These are phyloP conservation scores for Trypanosoma cruzi DNA, from an alignment of 208 protist genomes.

Conservation along the genomic window DNA sequence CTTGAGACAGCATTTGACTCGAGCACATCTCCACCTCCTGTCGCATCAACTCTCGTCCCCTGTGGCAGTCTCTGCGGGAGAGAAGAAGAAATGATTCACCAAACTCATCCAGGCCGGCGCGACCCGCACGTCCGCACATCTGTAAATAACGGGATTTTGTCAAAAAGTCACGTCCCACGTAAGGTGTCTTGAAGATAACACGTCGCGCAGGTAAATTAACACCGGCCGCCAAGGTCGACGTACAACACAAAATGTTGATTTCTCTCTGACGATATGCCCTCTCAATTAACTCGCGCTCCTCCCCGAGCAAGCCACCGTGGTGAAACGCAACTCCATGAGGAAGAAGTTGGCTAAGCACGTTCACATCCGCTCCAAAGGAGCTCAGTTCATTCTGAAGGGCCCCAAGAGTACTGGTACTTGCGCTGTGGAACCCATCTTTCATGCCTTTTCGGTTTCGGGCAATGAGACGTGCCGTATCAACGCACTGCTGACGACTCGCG, in stretches of 20 bases:
- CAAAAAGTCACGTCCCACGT: constrained; percentile 68
- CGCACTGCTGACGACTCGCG: constrained; percentile 71
- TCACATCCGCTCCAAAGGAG: constrained; percentile 38
- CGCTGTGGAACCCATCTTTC: not conserved
- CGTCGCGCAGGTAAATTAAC: constrained; percentile 93
- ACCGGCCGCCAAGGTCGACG: constrained; percentile 92
- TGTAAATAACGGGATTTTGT: constrained; percentile 81
- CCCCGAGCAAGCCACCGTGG: constrained; percentile 81
- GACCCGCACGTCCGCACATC: constrained; percentile 84
- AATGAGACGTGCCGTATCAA: constrained; percentile 70
- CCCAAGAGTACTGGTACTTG: constrained; percentile 15
- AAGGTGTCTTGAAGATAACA: constrained; percentile 85
- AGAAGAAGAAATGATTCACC: constrained; percentile 89
- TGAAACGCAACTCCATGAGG: constrained; percentile 89
- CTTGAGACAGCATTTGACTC: constrained; percentile 57
- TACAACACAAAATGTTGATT: constrained; percentile 89
- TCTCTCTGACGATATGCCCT: constrained; percentile 65
- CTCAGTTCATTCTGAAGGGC: constrained; percentile 49
- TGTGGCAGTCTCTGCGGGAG: constrained; percentile 37
- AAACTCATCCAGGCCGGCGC: constrained; percentile 74
- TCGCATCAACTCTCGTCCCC: constrained; percentile 53
- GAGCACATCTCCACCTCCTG: constrained; percentile 42
- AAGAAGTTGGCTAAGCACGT: constrained; percentile 54
- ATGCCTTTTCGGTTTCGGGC: constrained; percentile 35
- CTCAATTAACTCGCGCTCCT: constrained; percentile 88